These are phyloP conservation scores for Phytophthora rubi DNA, from an alignment of 352 stramenopile species.

Conservation along the genomic window DNA sequence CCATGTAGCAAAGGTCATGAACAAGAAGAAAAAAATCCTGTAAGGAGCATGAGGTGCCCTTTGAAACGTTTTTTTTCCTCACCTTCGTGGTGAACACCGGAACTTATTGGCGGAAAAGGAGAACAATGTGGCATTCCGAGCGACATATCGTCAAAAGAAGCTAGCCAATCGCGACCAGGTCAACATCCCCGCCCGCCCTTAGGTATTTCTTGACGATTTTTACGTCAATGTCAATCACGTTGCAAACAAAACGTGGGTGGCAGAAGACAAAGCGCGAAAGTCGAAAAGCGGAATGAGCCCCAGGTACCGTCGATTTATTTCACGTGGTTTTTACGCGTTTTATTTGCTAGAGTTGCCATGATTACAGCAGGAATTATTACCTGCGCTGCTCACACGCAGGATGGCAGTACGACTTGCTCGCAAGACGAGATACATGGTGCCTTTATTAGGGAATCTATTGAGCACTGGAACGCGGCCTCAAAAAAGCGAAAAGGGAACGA, in stretches of 20 bases:
- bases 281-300: background rate
- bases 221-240: background rate
- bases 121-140: slow-evolving; percentile 14
- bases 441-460: no score
- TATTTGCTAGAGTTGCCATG: no score
- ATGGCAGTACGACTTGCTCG: no score
- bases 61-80: slow-evolving; percentile 7
- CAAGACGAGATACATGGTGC: no score
- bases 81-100: slow-evolving; percentile 10
- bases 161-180: background rate
- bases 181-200: background rate
- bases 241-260: background rate
- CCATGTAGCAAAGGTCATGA: slow-evolving; percentile 9
- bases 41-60: slow-evolving; percentile 3
- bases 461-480: no score
- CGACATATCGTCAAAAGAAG: background rate
- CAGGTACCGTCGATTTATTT: background rate
- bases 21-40: slow-evolving; percentile 3
- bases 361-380: no score
- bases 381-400: no score
- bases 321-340: background rate
- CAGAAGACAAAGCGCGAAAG: background rate
- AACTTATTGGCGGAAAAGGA: slow-evolving; percentile 12
- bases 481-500: no score
- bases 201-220: background rate